Evolutionary conservation across 495 filamentous ascomycete genomes (phyloP), one percentile per base, ranked within the genome.

Genomic region (Hypomontagnella submonticulosa): DNA sequence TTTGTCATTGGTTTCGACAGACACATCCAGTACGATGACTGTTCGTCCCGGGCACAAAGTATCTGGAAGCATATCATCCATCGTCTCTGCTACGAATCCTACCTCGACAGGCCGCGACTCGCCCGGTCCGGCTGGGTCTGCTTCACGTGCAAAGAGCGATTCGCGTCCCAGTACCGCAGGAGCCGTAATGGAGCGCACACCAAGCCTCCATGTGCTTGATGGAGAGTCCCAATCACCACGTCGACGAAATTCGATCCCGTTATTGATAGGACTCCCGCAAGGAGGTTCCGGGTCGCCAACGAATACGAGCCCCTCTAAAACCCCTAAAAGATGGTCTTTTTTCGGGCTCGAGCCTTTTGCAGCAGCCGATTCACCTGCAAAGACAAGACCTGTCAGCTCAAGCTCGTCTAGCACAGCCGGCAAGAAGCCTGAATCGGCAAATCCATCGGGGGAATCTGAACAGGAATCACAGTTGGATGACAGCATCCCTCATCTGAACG

Each of bases 1-100:
- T 0, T 73, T 90, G 6, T 92, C 91, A 8, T 81, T 90, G 6
- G 83, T 91, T 6, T 94, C 90, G 1, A 88, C 86, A 6, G 90
- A 92, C 59, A 88, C 89, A 0, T 87, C 89, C 42, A 91, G 86
- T 63, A 92, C 84, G 18, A 73, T 85, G 20, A 88, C 84, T 3
- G 76, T 88, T 15, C 82, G 87, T 30, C 86, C 80, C 9, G 82
- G 81, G 42, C 86, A 92, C 67, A 88, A 85, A 12, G 80, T 88
- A 20, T 84, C 85, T 8, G 85, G 84, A 20, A 89, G 85, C 59
- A 83, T 89, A 5, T 88, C 85, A 0, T 89, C 89, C 2, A 74
- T 90, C 41, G 75, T 86, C 8, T 87, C 86, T 23, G 56, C 76
- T 46, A 73, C 75, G 4, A 80, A 76, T 38, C 66, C 72, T 12